These are phyloP conservation scores for Alternaria sp. DNA, from an alignment of 2,329 filamentous ascomycete genomes.

Conservation along the genomic window DNA sequence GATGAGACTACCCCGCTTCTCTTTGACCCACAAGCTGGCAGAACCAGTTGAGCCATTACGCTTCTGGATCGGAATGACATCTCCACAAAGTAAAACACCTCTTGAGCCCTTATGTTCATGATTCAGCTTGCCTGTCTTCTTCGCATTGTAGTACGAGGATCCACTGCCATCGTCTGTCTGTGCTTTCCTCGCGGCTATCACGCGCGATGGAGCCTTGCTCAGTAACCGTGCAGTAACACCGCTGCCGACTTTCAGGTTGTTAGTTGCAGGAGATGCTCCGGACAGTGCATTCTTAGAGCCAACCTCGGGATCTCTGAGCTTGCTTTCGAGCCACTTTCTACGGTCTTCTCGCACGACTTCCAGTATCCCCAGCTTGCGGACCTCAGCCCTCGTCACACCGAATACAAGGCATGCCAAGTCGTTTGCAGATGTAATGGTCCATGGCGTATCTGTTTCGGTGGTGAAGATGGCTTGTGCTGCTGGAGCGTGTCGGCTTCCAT, in stretches of 20 bases:
- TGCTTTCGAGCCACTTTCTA: constrained; percentile 87
- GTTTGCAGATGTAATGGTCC: constrained; percentile 96
- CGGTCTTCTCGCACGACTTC: constrained; percentile 93
- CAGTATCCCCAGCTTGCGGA: constrained; percentile 91
- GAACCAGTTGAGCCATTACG: constrained; percentile 90
- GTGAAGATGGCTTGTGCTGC: constrained; percentile 97
- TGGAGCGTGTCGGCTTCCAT: constrained; percentile 88
- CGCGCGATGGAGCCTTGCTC: constrained; percentile 77
- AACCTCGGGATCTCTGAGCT: constrained; percentile 71
- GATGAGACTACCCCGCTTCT: constrained; percentile 90
- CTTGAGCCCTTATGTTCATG: constrained; percentile 79
- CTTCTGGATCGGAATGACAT: constrained; percentile 98
- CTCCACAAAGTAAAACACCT: constrained; percentile 91
- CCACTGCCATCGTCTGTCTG: constrained; percentile 70
- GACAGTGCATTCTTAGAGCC: constrained; percentile 53
- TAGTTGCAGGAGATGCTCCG: constrained; percentile 48
- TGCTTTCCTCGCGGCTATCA: constrained; percentile 64
- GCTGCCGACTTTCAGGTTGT: constrained; percentile 71
- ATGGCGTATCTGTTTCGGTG: constrained; percentile 87
- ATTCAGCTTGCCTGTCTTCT: constrained; percentile 63
- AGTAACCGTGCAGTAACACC: constrained; percentile 89
- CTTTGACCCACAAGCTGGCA: constrained; percentile 97
- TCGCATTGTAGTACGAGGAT: constrained; percentile 57
- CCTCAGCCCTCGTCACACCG: constrained; percentile 95
- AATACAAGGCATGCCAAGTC: constrained; percentile 97